Evolutionary conservation across 1,139 yeast species (phyloP).

Genomic region (Saccharomyces hybrid): DNA sequence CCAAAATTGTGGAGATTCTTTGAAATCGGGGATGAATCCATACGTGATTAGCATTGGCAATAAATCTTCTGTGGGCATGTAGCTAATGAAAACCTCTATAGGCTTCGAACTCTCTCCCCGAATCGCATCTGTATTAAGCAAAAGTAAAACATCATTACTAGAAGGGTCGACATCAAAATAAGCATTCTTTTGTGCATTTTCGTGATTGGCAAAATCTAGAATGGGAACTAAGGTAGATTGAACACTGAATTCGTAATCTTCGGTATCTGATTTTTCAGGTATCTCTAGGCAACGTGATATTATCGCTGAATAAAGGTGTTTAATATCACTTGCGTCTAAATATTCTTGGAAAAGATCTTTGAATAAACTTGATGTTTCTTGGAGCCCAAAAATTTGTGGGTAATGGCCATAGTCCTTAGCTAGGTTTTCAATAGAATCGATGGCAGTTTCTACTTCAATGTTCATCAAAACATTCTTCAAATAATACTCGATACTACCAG

Average conservation of each 20-base stretch:
- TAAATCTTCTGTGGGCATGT: conserved; percentile 42
- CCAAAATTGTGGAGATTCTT: conserved; percentile 10
- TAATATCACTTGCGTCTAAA: conserved; percentile 3
- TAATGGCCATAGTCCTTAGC: conserved; percentile 7
- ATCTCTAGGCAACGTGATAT: conserved; percentile 56
- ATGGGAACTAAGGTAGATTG: conserved; percentile 56
- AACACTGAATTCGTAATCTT: conserved; percentile 35
- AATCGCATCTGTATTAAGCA: conserved; percentile 13
- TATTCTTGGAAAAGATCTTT: conserved; percentile 4
- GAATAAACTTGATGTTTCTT: conserved; percentile 8
- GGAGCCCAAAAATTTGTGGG: conserved; percentile 5
- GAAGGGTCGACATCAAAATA: conserved; percentile 52
- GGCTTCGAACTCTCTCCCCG: not conserved
- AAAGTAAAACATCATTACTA: conserved; percentile 41
- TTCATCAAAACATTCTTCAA: conserved; percentile 19
- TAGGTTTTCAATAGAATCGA: not conserved
- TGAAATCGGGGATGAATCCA: conserved; percentile 40
- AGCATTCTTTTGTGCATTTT: conserved; percentile 39
- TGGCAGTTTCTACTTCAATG: conserved; percentile 19
- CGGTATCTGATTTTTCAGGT: conserved; percentile 36
- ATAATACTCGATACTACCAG: conserved; percentile 14
- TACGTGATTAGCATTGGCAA: conserved; percentile 42
- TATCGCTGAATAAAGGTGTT: conserved; percentile 43
- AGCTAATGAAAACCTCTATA: conserved; percentile 42
- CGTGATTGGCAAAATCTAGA: conserved; percentile 61